phyloP scores from a whole-genome alignment of 1,284 basidiomycete species.

The Trichosporon ovoides region DNA sequence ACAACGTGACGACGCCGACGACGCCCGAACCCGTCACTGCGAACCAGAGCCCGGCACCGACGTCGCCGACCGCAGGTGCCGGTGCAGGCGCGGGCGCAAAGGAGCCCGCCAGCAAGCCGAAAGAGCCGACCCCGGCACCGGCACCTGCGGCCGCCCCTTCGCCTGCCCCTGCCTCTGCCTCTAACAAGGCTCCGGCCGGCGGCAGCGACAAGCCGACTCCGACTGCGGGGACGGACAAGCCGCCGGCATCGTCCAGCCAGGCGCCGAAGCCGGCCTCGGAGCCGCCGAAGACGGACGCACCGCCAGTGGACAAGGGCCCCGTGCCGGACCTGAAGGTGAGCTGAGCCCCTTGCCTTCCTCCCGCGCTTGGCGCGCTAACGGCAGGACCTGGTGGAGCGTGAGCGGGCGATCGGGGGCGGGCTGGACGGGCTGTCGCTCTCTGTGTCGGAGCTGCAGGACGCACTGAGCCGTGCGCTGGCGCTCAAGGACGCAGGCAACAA shows the following conservation, averaged over 20 bases:
- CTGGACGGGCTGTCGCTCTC: background rate
- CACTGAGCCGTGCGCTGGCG: constrained; percentile 25
- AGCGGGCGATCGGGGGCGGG: background rate
- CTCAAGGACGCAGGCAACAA: constrained; percentile 39
- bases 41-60: background rate
- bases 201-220: background rate
- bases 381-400: background rate
- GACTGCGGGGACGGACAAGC: background rate
- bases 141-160: too few relatives aligned
- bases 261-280: too few relatives aligned
- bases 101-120: background rate
- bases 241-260: too few relatives aligned
- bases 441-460: constrained; percentile 16
- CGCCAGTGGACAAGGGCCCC: background rate
- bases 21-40: background rate
- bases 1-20: background rate
- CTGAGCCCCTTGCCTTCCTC: background rate
- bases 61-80: background rate
- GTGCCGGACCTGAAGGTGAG: constrained; percentile 1
- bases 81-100: background rate
- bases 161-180: too few relatives aligned
- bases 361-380: background rate
- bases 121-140: too few relatives aligned
- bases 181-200: too few relatives aligned
- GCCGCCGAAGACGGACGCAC: background rate